Conservation (phyloP, 441 rosid genomes). For the Arabidopsis hybrid region DNA sequence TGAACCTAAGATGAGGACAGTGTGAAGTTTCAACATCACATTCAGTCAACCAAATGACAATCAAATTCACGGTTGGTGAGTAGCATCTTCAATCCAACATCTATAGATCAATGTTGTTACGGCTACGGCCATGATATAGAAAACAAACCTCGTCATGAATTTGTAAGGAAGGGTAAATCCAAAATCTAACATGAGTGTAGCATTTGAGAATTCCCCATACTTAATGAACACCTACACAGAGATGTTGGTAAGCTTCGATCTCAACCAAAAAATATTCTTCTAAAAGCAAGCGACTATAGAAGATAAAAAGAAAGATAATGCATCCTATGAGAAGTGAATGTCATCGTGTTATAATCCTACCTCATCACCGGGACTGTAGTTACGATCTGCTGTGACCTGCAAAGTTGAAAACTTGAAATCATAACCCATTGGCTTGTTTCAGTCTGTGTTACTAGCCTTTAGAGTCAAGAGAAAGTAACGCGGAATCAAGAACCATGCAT, state of each 20-base stretch:
- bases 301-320: background rate
- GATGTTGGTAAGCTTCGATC: slow-evolving; percentile 4
- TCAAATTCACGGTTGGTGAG: slow-evolving; percentile 25
- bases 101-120: slow-evolving; percentile 20
- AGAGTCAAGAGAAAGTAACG: slow-evolving; percentile 2
- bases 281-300: slow-evolving; percentile 5
- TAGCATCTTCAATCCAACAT: slow-evolving; percentile 24
- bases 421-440: slow-evolving; percentile 17
- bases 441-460: slow-evolving; percentile 1
- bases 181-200: slow-evolving; percentile 75
- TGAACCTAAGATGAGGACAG: slow-evolving; percentile 53
- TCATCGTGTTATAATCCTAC: slow-evolving; percentile 46
- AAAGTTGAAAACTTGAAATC: slow-evolving; percentile 35
- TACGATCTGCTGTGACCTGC: slow-evolving; percentile 80
- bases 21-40: slow-evolving; percentile 3
- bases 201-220: slow-evolving; percentile 83
- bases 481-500: slow-evolving; percentile 15
- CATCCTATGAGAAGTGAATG: slow-evolving; percentile 3
- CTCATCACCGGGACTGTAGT: slow-evolving; percentile 82
- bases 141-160: slow-evolving; percentile 75
- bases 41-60: slow-evolving; percentile 14
- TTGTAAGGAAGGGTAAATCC: slow-evolving; percentile 80
- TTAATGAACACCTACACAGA: slow-evolving; percentile 62
- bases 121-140: slow-evolving; percentile 17
- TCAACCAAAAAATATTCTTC: slow-evolving; percentile 7